Percentiles rank a stretch among this genome's conserved stretches.
Conservation (phyloP, 768 basidiomycete genomes). For the Lactarius quietus region DNA sequence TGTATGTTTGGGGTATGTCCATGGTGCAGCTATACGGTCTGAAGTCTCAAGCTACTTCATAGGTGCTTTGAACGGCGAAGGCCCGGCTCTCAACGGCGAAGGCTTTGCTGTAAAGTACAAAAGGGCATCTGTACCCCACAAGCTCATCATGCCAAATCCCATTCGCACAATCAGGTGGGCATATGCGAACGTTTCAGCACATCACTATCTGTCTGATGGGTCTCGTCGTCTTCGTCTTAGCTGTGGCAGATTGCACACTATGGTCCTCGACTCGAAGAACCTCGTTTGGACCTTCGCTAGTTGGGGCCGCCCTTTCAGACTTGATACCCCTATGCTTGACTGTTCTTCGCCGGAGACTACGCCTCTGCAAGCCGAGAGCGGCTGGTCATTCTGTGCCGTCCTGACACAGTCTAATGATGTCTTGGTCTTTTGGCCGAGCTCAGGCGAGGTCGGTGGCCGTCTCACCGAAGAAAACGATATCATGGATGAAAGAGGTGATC, state of each 20-base stretch:
- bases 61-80: slow-evolving; percentile 61
- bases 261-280: slow-evolving; percentile 54
- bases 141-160: slow-evolving; percentile 52
- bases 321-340: slow-evolving; percentile 41
- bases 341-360: slow-evolving; percentile 44
- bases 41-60: not conserved
- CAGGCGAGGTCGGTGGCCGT: slow-evolving; percentile 39
- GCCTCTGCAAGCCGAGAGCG: slow-evolving; percentile 67
- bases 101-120: slow-evolving; percentile 57
- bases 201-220: not conserved
- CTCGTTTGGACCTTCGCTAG: slow-evolving; percentile 71
- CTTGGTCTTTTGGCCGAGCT: slow-evolving; percentile 70
- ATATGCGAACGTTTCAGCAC: not conserved
- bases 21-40: not conserved
- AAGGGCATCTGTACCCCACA: slow-evolving; percentile 50
- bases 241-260: slow-evolving; percentile 73
- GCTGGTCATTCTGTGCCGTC: slow-evolving; percentile 75
- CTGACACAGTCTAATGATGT: slow-evolving; percentile 71
- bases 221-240: slow-evolving; percentile 40
- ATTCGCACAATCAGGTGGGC: slow-evolving; percentile 64
- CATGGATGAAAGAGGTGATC: slow-evolving; percentile 44
- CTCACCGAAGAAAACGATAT: slow-evolving; percentile 40
- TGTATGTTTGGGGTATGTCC: slow-evolving; percentile 77
- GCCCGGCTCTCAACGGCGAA: slow-evolving; percentile 41
- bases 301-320: slow-evolving; percentile 76